phyloP scores from a whole-genome alignment of 2,329 filamentous ascomycete species.

The Fusarium incarnatum region DNA sequence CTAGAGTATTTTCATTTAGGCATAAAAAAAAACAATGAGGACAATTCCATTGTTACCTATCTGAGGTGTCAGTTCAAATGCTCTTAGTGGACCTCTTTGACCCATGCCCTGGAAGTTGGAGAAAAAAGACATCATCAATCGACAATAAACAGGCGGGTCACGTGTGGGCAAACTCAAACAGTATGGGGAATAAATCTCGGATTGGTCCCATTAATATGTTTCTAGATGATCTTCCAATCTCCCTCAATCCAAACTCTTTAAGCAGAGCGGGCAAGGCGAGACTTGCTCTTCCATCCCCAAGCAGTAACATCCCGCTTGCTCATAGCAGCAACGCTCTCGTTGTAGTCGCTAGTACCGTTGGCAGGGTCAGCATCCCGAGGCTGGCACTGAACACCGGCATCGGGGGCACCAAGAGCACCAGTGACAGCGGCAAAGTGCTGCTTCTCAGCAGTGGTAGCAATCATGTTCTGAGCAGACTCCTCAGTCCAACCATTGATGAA shows the following conservation, averaged over 20 bases:
- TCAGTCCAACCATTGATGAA: constrained; percentile 61
- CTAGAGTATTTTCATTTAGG: too few species aligned
- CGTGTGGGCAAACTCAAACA: not conserved
- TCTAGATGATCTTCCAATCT: not conserved
- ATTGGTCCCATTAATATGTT: not conserved
- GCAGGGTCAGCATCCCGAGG: constrained; percentile 56
- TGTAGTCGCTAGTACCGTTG: constrained; percentile 56
- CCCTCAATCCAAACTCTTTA: not conserved
- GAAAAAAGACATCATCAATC: not conserved
- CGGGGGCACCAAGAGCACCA: constrained; percentile 34
- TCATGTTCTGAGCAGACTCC: constrained; percentile 52
- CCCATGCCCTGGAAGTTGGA: not conserved
- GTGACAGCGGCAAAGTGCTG: constrained; percentile 50
- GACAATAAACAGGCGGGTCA: rapidly evolving
- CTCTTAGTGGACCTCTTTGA: rapidly evolving
- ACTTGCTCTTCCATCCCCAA: constrained; percentile 35
- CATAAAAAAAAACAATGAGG: too few species aligned
- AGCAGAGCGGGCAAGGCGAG: constrained; percentile 22
- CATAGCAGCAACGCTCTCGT: constrained; percentile 37
- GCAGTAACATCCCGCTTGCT: constrained; percentile 36
- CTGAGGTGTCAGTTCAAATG: rapidly evolving
- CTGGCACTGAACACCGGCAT: constrained; percentile 42
- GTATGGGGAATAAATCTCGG: not conserved
- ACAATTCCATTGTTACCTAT: not conserved
- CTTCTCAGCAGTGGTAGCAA: constrained; percentile 52